Conservation (phyloP, 1,284 basidiomycete species). For the Malassezia brasiliensis region DNA sequence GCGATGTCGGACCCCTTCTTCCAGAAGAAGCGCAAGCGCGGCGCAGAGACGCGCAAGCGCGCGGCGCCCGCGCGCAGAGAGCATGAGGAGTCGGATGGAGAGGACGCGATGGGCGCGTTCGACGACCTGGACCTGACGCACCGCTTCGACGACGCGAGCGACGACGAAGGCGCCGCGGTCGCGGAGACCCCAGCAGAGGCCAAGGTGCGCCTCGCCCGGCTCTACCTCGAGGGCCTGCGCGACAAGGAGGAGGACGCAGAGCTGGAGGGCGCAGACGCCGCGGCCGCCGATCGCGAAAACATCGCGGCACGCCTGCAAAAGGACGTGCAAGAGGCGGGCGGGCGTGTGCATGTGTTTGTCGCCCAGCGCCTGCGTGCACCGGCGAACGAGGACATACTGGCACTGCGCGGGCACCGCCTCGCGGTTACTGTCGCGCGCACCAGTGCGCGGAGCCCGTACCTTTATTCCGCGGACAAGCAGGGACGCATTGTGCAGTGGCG, state of each 20-base stretch:
- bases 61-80: slow-evolving; percentile 10
- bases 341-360: slow-evolving; percentile 68
- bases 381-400: slow-evolving; percentile 15
- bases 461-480: slow-evolving; percentile 50
- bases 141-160: slow-evolving; percentile 22
- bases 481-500: slow-evolving; percentile 41
- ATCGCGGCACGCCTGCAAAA: slow-evolving; percentile 72
- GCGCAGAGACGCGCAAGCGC: background rate
- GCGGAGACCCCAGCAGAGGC: slow-evolving; percentile 84
- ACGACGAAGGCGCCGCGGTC: slow-evolving; percentile 25
- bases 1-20: slow-evolving; percentile 47
- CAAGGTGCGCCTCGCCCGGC: slow-evolving; percentile 72
- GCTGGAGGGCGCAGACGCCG: slow-evolving; percentile 63
- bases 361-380: slow-evolving; percentile 34
- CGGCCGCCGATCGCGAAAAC: slow-evolving; percentile 81
- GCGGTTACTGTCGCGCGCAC: slow-evolving; percentile 67
- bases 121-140: slow-evolving; percentile 40
- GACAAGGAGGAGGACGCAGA: slow-evolving; percentile 10
- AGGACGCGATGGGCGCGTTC: slow-evolving; percentile 13
- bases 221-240: slow-evolving; percentile 71
- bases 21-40: slow-evolving; percentile 47
- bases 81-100: slow-evolving; percentile 21
- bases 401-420: slow-evolving; percentile 63
- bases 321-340: slow-evolving; percentile 33
- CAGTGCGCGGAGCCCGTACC: slow-evolving; percentile 59